phyloP scores from a whole-genome alignment of 345 rosid species.

The Excoecaria agallocha region DNA sequence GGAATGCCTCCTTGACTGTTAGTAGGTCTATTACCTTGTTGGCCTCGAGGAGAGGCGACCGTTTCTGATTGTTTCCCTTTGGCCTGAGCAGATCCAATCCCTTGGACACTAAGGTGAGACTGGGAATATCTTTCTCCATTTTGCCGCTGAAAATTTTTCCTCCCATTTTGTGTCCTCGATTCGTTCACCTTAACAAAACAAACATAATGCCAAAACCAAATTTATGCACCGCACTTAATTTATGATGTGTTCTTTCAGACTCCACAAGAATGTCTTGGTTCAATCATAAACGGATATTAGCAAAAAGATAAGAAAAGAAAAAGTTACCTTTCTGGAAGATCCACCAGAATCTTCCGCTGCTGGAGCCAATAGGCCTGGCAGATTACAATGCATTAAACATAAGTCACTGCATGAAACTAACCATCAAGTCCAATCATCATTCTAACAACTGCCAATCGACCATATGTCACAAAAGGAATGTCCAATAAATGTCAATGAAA shows the following conservation, averaged over 20 bases:
- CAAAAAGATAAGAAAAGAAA: not conserved
- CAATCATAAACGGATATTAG: not conserved
- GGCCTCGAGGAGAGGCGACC: constrained; percentile 38
- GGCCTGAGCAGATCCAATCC: constrained; percentile 38
- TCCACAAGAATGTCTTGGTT: not conserved
- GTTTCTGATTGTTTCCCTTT: constrained; percentile 48
- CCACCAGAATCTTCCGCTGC: constrained; percentile 44
- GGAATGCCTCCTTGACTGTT: constrained; percentile 43
- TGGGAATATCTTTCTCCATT: constrained; percentile 21
- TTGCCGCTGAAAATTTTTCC: constrained; percentile 35
- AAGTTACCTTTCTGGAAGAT: constrained; percentile 56
- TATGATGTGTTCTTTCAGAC: not conserved
- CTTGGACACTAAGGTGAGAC: constrained; percentile 28
- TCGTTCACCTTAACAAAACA: constrained; percentile 53
- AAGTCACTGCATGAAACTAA: not conserved
- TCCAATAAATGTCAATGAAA: not conserved
- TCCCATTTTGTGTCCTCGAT: constrained; percentile 32
- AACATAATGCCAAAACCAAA: not conserved
- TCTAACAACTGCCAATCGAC: not conserved
- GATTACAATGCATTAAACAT: not conserved
- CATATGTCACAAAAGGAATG: not conserved
- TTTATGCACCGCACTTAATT: not conserved
- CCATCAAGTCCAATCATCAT: constrained; percentile 2
- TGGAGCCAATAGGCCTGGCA: constrained; percentile 45
- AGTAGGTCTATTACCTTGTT: constrained; percentile 32